phyloP scores from a whole-genome alignment of 805 yeast species.

The Wickerhamiella domercqiae region DNA sequence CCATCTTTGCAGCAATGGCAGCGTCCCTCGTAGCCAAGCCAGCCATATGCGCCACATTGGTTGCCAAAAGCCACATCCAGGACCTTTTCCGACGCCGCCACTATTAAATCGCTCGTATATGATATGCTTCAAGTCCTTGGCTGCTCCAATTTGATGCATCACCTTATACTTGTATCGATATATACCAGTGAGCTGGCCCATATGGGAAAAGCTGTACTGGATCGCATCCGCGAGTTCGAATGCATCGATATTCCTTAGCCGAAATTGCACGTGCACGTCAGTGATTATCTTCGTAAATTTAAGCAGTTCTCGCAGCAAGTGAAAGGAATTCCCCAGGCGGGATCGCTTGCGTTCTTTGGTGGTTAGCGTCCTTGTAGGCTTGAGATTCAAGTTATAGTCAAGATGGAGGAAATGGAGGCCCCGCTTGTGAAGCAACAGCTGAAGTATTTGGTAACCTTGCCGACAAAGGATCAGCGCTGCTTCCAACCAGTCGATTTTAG shows the following conservation, averaged over 20 bases:
- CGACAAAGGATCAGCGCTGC: constrained; percentile 88
- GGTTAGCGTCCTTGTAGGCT: constrained; percentile 90
- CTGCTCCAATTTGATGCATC: constrained; percentile 94
- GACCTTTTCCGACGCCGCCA: constrained; percentile 79
- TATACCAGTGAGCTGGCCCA: constrained; percentile 93
- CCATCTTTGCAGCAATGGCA: constrained; percentile 91
- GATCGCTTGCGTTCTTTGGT: constrained; percentile 94
- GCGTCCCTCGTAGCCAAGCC: constrained; percentile 75
- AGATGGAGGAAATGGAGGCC: constrained; percentile 86
- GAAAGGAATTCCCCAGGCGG: constrained; percentile 93
- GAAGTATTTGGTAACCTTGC: constrained; percentile 90
- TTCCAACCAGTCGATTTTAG: constrained; percentile 94
- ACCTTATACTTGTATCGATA: constrained; percentile 94
- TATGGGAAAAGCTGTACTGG: constrained; percentile 75
- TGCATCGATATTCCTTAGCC: constrained; percentile 83
- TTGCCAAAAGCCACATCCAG: constrained; percentile 99
- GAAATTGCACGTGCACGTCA: constrained; percentile 82
- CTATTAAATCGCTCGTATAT: constrained; percentile 73
- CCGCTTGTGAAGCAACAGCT: constrained; percentile 72
- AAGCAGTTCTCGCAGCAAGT: constrained; percentile 75
- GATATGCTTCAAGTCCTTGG: constrained; percentile 88
- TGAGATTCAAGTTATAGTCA: constrained; percentile 88
- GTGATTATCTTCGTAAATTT: constrained; percentile 74
- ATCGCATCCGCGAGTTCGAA: constrained; percentile 91
- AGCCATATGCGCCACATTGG: constrained; percentile 98